Conservation (phyloP, 2,329 filamentous ascomycete genomes). For the Ploettnerulaceae sp. region DNA sequence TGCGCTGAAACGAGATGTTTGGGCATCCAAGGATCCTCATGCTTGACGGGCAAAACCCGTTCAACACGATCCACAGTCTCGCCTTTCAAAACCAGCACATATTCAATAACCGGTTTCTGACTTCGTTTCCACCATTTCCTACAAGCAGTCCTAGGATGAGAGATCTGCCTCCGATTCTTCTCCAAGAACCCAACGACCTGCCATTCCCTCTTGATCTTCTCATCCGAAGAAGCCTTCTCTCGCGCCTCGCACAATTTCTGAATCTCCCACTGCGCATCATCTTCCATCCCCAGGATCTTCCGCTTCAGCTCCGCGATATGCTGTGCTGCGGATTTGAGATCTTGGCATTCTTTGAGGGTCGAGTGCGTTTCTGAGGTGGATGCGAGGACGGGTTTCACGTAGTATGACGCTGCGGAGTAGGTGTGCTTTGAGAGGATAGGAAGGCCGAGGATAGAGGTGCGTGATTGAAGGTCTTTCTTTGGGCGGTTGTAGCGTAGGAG, state of each 20-base stretch:
- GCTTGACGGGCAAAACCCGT: constrained; percentile 10
- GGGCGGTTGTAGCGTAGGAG: constrained; percentile 14
- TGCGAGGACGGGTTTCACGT: constrained; percentile 14
- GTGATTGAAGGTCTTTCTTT: constrained; percentile 7
- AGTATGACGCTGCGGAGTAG: constrained; percentile 11
- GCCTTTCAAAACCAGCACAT: constrained; percentile 15
- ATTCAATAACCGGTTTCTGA: constrained; percentile 12
- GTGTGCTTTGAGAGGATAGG: constrained; percentile 7
- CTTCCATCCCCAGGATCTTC: constrained; percentile 8
- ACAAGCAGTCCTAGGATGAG: neutral
- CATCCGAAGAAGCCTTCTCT: constrained; percentile 6
- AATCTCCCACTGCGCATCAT: constrained; percentile 19
- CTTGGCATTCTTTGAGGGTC: neutral
- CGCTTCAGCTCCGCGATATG: neutral
- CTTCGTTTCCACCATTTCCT: neutral
- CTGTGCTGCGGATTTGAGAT: neutral
- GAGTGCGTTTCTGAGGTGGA: constrained; percentile 8
- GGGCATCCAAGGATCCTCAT: constrained; percentile 15
- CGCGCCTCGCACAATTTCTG: constrained; percentile 15
- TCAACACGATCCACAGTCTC: constrained; percentile 9
- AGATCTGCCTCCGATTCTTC: constrained; percentile 9
- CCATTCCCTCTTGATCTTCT: constrained; percentile 6
- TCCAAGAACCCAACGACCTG: constrained; percentile 10
- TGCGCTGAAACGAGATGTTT: neutral
- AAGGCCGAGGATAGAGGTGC: constrained; percentile 11